Evolutionary conservation across 495 filamentous ascomycete genomes (phyloP), one percentile per base, ranked within the genome.

Genomic region (Aspergillus funiculosus): DNA sequence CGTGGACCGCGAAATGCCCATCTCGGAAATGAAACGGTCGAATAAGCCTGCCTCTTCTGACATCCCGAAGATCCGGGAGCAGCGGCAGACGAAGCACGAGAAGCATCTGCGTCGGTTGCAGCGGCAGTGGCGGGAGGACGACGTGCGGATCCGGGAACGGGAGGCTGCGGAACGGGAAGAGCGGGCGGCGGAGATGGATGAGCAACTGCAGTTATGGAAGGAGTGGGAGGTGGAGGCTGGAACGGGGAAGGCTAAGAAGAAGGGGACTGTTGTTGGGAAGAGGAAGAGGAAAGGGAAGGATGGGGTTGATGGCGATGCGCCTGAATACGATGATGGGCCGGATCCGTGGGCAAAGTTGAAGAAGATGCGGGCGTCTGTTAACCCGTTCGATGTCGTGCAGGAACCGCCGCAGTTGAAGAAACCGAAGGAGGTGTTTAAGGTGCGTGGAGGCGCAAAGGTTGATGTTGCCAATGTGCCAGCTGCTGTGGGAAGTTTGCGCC

Each of bases 311-410:
- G 69, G 71, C 46, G 70, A 75, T 24, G 74, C 81, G 17, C 76
- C 79, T 13, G 91, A 96, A n/a, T n/a, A n/a, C n/a, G 69, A 71
- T 46, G 70, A 75, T 24, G 74, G 82, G 17, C 76, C 79, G 14
- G 91, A 96, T 69, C 87, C 88, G 7, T 98, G 91, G 90, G 81
- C 76, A 39, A 79, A 76, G 48, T 62, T 97, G 52, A 69, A 66
- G 51, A 71, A 67, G 28, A 69, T 75, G 28, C 45, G 56, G 48
- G 29, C 61, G 37, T 60, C 64, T 66, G 28, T 63, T 39, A 62
- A 67, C 66, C 70, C 94, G 39, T 79, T 90, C 57, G 90, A 95
- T 57, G 80, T 91, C 27, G 89, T 79, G 6, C 66, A 81, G 36
- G 89, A 87, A 11, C 92, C 92, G 27, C 92, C 92, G 6, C 76